Percentiles rank a stretch among this genome's conserved stretches.
These are phyloP conservation scores for Phytophthora meadii DNA, from an alignment of 352 stramenopile genomes.

Conservation along the genomic window DNA sequence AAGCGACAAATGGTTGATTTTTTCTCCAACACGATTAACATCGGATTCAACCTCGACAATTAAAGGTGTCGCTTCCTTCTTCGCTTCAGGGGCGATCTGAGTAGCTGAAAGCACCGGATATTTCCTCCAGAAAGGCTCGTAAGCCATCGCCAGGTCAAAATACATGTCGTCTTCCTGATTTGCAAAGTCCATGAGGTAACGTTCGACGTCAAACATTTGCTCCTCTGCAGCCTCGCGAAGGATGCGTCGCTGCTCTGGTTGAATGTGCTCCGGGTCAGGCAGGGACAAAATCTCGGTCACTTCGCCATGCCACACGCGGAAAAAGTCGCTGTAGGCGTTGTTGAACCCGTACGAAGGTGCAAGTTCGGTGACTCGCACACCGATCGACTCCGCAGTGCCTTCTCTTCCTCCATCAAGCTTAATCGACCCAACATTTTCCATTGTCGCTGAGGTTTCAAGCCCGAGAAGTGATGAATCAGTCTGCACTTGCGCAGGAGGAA, in stretches of 20 bases:
- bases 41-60: constrained; percentile 51
- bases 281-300: constrained; percentile 95
- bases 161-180: constrained; percentile 94
- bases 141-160: constrained; percentile 90
- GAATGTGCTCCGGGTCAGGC: constrained; percentile 87
- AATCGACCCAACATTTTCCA: constrained; percentile 12
- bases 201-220: constrained; percentile 94
- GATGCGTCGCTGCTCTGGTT: constrained; percentile 68
- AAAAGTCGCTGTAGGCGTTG: constrained; percentile 93
- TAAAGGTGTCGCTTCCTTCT: constrained; percentile 25
- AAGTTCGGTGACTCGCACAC: constrained; percentile 55
- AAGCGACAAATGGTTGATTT: constrained; percentile 34
- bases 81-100: constrained; percentile 11
- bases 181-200: constrained; percentile 95
- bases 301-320: constrained; percentile 91
- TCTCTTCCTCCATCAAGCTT: constrained; percentile 17
- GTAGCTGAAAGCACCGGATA: constrained; percentile 36
- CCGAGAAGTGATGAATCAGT: constrained; percentile 58
- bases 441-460: constrained; percentile 41
- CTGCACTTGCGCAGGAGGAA: constrained; percentile 6
- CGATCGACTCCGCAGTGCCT: constrained; percentile 13
- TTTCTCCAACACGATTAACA: constrained; percentile 28
- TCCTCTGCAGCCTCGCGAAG: constrained; percentile 90
- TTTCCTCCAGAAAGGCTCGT: constrained; percentile 90
- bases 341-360: constrained; percentile 94